Conservation (phyloP, 176 grass and related monocot species). For the Pontederia paniculata region DNA sequence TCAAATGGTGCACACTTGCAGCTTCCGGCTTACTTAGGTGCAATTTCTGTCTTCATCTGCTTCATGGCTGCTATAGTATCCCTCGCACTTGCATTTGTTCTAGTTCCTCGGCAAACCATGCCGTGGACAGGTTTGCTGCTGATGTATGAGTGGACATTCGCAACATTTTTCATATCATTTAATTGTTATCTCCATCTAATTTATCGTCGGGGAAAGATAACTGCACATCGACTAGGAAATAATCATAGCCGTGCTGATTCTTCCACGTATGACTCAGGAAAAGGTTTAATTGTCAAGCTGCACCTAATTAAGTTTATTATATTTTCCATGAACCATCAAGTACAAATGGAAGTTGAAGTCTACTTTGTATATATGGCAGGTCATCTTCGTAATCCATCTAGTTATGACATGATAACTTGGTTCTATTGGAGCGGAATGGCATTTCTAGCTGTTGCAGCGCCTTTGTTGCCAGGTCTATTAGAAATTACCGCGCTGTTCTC, state of each 20-base stretch:
- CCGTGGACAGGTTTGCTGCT: constrained; percentile 82
- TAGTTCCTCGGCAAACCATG: constrained; percentile 66
- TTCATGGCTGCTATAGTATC: constrained; percentile 46
- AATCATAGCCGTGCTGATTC: constrained; percentile 25
- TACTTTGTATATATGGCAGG: constrained; percentile 31
- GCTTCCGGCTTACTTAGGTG: constrained; percentile 57
- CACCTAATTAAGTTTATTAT: background rate
- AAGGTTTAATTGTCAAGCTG: constrained; percentile 53
- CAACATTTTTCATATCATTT: constrained; percentile 60
- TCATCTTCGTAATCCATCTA: constrained; percentile 39
- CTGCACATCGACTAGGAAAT: constrained; percentile 24
- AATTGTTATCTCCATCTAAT: constrained; percentile 54
- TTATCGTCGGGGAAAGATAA: constrained; percentile 51
- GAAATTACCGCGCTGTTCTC: constrained; percentile 71
- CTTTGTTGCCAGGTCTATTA: constrained; percentile 46
- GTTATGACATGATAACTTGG: constrained; percentile 32
- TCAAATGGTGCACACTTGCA: constrained; percentile 39
- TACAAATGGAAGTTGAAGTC: background rate
- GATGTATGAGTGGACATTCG: constrained; percentile 71
- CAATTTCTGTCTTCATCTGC: constrained; percentile 41
- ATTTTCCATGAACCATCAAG: no score
- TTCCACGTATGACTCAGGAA: constrained; percentile 39
- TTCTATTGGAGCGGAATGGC: constrained; percentile 71
- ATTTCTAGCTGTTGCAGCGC: constrained; percentile 39
- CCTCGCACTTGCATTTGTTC: constrained; percentile 49